These are phyloP conservation scores for Priceomyces medius DNA, from an alignment of 805 yeast species.

Conservation along the genomic window DNA sequence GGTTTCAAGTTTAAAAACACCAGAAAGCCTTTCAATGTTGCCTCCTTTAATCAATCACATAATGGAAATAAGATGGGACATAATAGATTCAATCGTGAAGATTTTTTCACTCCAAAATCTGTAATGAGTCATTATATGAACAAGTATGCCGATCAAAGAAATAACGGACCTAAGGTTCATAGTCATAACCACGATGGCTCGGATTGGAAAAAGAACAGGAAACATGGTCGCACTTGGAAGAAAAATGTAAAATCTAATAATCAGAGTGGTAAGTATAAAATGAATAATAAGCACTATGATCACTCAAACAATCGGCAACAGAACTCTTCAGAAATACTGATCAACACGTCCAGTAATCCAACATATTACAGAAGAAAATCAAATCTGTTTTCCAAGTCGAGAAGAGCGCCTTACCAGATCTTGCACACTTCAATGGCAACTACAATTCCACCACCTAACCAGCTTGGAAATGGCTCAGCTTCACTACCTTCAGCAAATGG, in stretches of 20 bases:
- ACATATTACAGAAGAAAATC: conserved; percentile 18
- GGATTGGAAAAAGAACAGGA: conserved; percentile 17
- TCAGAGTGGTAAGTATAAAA: conserved; percentile 14
- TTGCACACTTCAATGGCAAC: conserved; percentile 2
- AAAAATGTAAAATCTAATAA: conserved; percentile 23
- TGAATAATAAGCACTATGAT: conserved; percentile 8
- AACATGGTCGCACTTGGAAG: conserved; percentile 30
- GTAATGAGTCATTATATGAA: conserved; percentile 71
- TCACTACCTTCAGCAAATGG: conserved; percentile 18
- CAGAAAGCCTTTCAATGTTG: conserved; percentile 64
- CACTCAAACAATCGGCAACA: conserved; percentile 9
- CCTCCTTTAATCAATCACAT: conserved; percentile 47
- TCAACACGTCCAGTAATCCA: not conserved
- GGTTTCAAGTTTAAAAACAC: conserved; percentile 35
- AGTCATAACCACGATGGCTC: conserved; percentile 4
- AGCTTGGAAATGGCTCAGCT: not conserved
- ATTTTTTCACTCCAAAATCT: conserved; percentile 76
- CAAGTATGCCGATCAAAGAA: conserved; percentile 49
- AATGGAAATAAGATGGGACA: conserved; percentile 11
- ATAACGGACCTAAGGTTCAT: conserved; percentile 11
- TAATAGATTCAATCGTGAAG: conserved; percentile 57
- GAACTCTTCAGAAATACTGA: not conserved
- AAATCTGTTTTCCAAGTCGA: conserved; percentile 21
- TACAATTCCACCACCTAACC: not conserved
- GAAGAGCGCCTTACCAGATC: conserved; percentile 4